Evolutionary conservation across 2,329 filamentous ascomycete genomes (phyloP).

Genomic region (Paracoccidioides brasiliensis): DNA sequence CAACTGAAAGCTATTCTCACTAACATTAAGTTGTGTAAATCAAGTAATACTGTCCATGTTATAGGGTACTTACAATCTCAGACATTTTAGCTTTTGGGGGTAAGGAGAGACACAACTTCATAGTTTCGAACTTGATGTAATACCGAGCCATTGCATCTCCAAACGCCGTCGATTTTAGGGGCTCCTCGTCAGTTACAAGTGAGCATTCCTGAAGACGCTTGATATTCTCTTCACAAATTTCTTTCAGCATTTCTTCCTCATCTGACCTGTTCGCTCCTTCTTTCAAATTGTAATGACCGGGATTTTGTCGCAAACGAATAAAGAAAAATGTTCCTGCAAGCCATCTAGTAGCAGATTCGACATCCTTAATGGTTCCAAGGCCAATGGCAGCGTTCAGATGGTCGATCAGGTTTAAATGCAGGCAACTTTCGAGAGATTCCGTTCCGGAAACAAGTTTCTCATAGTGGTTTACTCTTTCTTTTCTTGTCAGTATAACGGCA

Average conservation of each 20-base stretch:
- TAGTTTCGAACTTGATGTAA: constrained; percentile 67
- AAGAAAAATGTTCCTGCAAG: constrained; percentile 65
- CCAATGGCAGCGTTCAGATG: constrained; percentile 77
- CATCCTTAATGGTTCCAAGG: constrained; percentile 55
- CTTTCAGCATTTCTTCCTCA: constrained; percentile 51
- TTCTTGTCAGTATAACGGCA: constrained; percentile 66
- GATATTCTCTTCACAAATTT: constrained; percentile 59
- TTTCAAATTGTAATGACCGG: constrained; percentile 54
- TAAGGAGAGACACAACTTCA: constrained; percentile 55
- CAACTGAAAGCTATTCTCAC: constrained; percentile 43
- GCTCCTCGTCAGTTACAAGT: constrained; percentile 40
- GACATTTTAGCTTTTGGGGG: constrained; percentile 48
- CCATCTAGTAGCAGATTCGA: constrained; percentile 58
- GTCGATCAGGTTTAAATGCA: constrained; percentile 68
- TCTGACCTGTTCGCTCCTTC: constrained; percentile 37
- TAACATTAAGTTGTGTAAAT: not conserved
- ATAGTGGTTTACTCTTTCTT: constrained; percentile 52
- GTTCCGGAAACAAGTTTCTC: constrained; percentile 60
- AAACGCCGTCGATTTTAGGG: constrained; percentile 54
- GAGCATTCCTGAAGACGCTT: constrained; percentile 47
- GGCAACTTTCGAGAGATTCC: constrained; percentile 60
- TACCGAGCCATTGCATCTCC: constrained; percentile 74
- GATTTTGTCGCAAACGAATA: constrained; percentile 59
- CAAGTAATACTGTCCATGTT: not conserved
- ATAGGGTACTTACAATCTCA: constrained; percentile 48